Evolutionary conservation across 2,329 filamentous ascomycete species (phyloP).

Genomic region (Berkeleyomyces rouxiae): DNA sequence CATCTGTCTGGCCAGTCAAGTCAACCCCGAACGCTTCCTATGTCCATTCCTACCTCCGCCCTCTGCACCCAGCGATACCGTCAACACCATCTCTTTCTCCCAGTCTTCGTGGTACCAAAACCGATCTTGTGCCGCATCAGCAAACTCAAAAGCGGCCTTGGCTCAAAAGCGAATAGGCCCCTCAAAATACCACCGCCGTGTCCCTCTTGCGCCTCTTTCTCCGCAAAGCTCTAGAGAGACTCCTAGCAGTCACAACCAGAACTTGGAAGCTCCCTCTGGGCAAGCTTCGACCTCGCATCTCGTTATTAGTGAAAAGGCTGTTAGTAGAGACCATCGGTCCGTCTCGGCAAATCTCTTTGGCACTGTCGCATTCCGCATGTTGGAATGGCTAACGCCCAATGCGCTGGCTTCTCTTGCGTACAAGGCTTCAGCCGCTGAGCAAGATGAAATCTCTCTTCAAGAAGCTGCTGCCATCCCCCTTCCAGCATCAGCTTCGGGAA

Average conservation of each 20-base stretch:
- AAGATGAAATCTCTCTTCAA: slow-evolving; percentile 11
- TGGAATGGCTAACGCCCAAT: slow-evolving; percentile 51
- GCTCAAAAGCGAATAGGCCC: slow-evolving; percentile 6
- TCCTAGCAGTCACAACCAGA: neutral
- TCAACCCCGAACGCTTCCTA: slow-evolving; percentile 54
- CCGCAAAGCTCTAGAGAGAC: slow-evolving; percentile 3
- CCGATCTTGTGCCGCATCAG: neutral
- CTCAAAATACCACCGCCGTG: neutral
- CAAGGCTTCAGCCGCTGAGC: slow-evolving; percentile 9
- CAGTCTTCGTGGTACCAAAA: slow-evolving; percentile 11
- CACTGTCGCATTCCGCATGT: slow-evolving; percentile 50
- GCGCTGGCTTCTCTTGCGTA: slow-evolving; percentile 7
- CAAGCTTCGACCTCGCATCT: neutral
- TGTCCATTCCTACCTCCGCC: slow-evolving; percentile 37
- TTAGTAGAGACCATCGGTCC: slow-evolving; percentile 40
- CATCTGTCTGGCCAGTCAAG: slow-evolving; percentile 62
- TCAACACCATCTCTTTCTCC: slow-evolving; percentile 31
- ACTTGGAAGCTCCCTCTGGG: neutral
- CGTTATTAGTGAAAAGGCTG: slow-evolving; percentile 27
- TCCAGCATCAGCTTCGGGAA: slow-evolving; percentile 6
- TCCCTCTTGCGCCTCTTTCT: neutral
- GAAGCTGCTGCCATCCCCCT: slow-evolving; percentile 10
- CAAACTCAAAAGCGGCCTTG: neutral
- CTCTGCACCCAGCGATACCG: slow-evolving; percentile 27
- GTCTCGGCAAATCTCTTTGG: slow-evolving; percentile 48